Percentiles rank a stretch among this genome's conserved stretches.
Conservation (phyloP, 768 basidiomycete genomes). For the Leccinellum albellum region DNA sequence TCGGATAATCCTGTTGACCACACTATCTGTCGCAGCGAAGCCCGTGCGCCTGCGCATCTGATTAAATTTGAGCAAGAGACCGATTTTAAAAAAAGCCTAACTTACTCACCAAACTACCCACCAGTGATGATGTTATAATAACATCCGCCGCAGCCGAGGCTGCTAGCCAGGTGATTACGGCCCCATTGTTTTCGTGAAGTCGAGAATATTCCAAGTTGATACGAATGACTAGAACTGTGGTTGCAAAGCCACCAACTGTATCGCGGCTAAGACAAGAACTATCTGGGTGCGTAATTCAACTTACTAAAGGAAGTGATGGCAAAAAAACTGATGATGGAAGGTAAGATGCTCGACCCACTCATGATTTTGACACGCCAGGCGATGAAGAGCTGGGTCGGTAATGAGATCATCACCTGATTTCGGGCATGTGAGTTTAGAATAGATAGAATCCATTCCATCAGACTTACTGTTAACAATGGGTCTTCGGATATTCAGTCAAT, state of each 20-base stretch:
- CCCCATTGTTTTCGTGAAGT: conserved; percentile 33
- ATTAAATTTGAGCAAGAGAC: background rate
- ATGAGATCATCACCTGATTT: conserved; percentile 41
- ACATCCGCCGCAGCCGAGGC: conserved; percentile 39
- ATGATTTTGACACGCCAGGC: conserved; percentile 41
- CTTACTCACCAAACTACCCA: conserved; percentile 39
- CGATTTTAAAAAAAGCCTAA: background rate
- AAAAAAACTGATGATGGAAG: conserved; percentile 21
- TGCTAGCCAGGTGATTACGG: conserved; percentile 41
- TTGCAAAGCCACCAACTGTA: conserved; percentile 34
- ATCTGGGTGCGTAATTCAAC: background rate
- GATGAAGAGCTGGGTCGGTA: conserved; percentile 46
- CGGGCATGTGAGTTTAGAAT: background rate
- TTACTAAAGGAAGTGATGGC: conserved; percentile 7
- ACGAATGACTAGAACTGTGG: conserved; percentile 30
- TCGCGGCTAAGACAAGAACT: background rate
- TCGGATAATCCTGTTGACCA: conserved; percentile 41
- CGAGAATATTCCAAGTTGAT: conserved; percentile 30
- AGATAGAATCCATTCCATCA: background rate
- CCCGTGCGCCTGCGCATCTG: conserved; percentile 42
- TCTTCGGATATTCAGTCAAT: conserved; percentile 29
- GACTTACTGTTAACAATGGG: conserved; percentile 42
- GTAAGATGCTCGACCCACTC: conserved; percentile 27
- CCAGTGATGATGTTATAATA: conserved; percentile 40
- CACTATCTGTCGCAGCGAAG: conserved; percentile 35